Evolutionary conservation across 2,329 filamentous ascomycete genomes (phyloP).

Genomic region (Trichophyton verrucosum): DNA sequence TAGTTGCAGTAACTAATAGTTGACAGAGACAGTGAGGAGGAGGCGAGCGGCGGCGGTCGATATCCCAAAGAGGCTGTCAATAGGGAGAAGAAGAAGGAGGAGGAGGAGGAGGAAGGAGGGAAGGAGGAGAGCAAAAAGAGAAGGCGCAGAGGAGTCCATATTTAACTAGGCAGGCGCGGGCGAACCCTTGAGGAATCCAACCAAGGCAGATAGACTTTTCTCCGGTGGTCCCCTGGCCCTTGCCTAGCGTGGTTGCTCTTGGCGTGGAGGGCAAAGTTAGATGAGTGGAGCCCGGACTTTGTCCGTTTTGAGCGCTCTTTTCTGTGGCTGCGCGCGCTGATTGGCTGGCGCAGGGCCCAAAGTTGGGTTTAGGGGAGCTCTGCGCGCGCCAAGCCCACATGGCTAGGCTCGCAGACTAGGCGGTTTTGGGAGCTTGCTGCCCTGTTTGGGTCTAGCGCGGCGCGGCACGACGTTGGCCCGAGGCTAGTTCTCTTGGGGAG

Average conservation of each 20-base stretch:
- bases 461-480: not conserved
- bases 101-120: not conserved
- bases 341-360: not conserved
- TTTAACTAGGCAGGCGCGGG: conserved; percentile 9
- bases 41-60: too few species aligned
- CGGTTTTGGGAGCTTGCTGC: not conserved
- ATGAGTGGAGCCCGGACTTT: too few species aligned
- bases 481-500: not conserved
- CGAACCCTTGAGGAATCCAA: too few species aligned
- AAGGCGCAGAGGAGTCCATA: conserved; percentile 9
- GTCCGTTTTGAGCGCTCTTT: too few species aligned
- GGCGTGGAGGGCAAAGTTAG: not conserved
- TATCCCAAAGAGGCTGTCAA: too few species aligned
- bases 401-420: not conserved
- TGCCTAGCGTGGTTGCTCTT: not conserved
- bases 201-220: not conserved
- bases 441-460: too few species aligned
- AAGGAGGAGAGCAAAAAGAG: conserved; percentile 7
- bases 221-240: not conserved
- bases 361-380: not conserved
- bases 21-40: too few species aligned
- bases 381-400: not conserved
- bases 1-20: not conserved
- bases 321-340: too few species aligned
- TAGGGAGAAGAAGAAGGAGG: conserved; percentile 7